Base-by-base conservation (phyloP, 768 basidiomycete species). In the Mrakia blollopis region DNA sequence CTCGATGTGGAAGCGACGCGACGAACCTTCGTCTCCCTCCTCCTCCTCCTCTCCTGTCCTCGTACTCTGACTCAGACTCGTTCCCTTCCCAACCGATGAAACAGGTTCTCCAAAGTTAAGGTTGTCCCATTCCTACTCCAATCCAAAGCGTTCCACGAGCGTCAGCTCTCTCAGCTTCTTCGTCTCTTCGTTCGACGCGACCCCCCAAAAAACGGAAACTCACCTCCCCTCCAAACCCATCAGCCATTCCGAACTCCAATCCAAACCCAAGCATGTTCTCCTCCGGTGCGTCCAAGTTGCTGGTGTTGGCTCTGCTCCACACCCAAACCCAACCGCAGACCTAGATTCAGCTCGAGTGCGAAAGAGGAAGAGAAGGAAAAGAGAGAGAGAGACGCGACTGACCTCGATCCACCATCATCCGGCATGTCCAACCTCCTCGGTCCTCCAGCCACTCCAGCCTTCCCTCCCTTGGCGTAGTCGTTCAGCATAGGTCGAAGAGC, bases 401-500 rank as follows among this genome's bases (percentile, higher is more conserved):
- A 62, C 30, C 47, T 50, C 23, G 73, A 23, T 32, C 25, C 39
- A 23, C 11, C 23, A 25, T 62, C 71, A n/a, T 77, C 72, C 18
- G 39, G 30, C 65, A 72, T 73, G 57, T 73, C 70, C 6, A 77
- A 72, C 23, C 72, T 23, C 10, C 52, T 50, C 47, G 60, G 32
- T 9, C 69, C 63, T 30, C 52, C 57, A n/a, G 30, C 57, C 39
- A 30, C 71, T 13, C 52, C 69, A 9, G 67, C 69, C 21, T 28
- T 54, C 0, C 63, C 50, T 30, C 28, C 41, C 7, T 35, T 25
- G 23, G 9, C 39, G 37, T 57, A 72, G 25, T 77, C 70, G 60
- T 67, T 63, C 30, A 77, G 71, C 60, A 65, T 63, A 10, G 76
- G 72, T 32, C 76, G 76, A 11, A 77, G 76, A 44, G 37, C 62